Evolutionary conservation across 305 asterid species (phyloP).

Genomic region (Fraxinus platypoda): DNA sequence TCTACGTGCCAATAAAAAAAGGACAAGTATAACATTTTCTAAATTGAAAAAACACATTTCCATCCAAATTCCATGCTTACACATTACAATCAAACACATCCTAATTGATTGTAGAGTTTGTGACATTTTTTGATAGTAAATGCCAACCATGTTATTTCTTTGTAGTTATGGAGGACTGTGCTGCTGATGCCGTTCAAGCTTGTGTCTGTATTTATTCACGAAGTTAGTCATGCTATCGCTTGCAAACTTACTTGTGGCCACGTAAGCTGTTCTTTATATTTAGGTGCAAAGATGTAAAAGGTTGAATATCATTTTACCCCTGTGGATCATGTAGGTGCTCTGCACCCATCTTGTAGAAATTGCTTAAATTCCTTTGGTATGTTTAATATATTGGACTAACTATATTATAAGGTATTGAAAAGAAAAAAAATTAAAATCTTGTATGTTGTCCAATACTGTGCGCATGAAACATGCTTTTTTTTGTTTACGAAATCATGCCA

Average conservation of each 20-base stretch:
- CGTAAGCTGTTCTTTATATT: constrained; percentile 41
- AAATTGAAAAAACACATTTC: background rate
- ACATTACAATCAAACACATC: background rate
- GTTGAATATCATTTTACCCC: background rate
- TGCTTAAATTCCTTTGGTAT: background rate
- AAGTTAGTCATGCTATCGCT: constrained; percentile 96
- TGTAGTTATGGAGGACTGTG: constrained; percentile 88
- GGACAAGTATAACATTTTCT: background rate
- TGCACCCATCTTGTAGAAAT: background rate
- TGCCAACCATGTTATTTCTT: background rate
- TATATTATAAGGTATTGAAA: background rate
- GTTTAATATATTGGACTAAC: background rate
- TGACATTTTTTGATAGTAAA: background rate
- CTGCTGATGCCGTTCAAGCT: constrained; percentile 92
- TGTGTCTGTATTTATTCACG: constrained; percentile 93
- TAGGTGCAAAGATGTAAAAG: background rate
- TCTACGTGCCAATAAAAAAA: background rate
- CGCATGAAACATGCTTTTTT: background rate
- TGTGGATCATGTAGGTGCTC: background rate
- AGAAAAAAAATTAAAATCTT: background rate
- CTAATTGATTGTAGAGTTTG: background rate
- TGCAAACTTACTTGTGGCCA: constrained; percentile 95
- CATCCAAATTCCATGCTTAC: background rate
- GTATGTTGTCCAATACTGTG: background rate
- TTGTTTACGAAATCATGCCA: background rate